Evolutionary conservation across 371 early-diverging fungal species (phyloP), one percentile per base, ranked within the genome.

Genomic region (Neoconidiobolus thromboides): DNA sequence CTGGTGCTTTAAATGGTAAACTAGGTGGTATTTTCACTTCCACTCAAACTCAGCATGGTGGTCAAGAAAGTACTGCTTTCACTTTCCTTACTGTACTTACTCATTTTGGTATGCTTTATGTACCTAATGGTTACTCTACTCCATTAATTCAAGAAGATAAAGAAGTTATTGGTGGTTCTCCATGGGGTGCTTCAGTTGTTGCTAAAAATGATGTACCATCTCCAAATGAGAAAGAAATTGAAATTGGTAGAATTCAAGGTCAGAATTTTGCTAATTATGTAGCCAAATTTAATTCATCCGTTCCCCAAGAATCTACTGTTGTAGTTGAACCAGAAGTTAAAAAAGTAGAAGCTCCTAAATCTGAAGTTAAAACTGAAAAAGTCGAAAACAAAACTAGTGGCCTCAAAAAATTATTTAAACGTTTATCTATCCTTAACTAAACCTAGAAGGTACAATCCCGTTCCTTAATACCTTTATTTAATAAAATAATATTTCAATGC

Each of bases 91-190:
- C 83, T 9, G 78, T 76, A 60, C 75, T 87, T 51, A 79, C 75
- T 12, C 90, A 90, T 69, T 88, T 85, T 61, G 92, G 91, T 2
- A 74, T 90, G 62, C 68, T 77, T 51, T 90, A 77, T 61, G 85
- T 89, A 7, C 87, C 91, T 2, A 67, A 86, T 57, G 86, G 86
- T 2, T 81, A 71, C 56, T 67, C 73, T 9, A 73, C 71, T 61
- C 66, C 78, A 7, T 58, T 71, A 15, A 53, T 81, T 51, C 68
- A 69, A 59, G 76, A 79, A 53, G 76, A 69, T 59, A 64, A 64
- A 38, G 78, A 72, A 58, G 72, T 78, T 26, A 63, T 78, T 41
- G 88, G 88, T 63, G 86, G 85, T 4, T 73, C 76, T 55, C 75
- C 87, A 10, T 90, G 78, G 69, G 92, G 91, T 63, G 83, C 79